Evolutionary conservation across 2,329 filamentous ascomycete genomes (phyloP).

Genomic region (Thelonectria blattea): DNA sequence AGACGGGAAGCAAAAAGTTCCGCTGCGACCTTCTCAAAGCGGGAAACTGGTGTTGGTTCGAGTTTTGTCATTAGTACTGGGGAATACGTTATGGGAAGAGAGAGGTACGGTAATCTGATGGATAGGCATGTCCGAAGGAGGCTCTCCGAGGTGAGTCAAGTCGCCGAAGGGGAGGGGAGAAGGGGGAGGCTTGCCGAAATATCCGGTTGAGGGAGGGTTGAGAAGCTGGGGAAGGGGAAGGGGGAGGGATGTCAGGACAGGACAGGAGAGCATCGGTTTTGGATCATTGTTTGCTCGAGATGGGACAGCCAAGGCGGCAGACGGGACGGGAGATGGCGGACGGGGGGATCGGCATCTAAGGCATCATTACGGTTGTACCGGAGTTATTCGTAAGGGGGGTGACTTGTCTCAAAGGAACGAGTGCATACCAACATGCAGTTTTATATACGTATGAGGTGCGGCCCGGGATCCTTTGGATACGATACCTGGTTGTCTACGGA

Average conservation of each 20-base stretch:
- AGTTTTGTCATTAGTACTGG: not conserved
- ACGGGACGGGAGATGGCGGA: constrained; percentile 13
- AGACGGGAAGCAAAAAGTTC: constrained; percentile 8
- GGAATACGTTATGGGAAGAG: not conserved
- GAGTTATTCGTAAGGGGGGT: too few relatives aligned
- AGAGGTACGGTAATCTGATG: constrained; percentile 14
- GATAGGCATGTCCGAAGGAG: constrained; percentile 3
- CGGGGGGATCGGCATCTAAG: constrained; percentile 20
- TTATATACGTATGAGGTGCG: too few relatives aligned
- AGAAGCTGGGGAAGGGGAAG: constrained; percentile 3
- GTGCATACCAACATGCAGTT: not conserved
- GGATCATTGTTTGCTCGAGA: not conserved
- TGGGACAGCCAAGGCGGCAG: constrained; percentile 2
- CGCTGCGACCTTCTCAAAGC: constrained; percentile 37
- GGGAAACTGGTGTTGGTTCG: constrained; percentile 12
- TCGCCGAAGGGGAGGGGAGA: not conserved
- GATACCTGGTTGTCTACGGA: too few relatives aligned
- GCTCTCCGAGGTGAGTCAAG: constrained; percentile 12
- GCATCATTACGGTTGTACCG: too few relatives aligned
- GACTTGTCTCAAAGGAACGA: not conserved
- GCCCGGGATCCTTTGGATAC: constrained; percentile 4
- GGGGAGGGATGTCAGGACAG: not conserved
- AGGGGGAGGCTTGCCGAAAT: constrained; percentile 5
- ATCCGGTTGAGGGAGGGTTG: constrained; percentile 13
- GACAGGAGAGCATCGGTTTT: not conserved